Evolutionary conservation across 164 flowering plant genomes (phyloP).

Genomic region (Santalum album): DNA sequence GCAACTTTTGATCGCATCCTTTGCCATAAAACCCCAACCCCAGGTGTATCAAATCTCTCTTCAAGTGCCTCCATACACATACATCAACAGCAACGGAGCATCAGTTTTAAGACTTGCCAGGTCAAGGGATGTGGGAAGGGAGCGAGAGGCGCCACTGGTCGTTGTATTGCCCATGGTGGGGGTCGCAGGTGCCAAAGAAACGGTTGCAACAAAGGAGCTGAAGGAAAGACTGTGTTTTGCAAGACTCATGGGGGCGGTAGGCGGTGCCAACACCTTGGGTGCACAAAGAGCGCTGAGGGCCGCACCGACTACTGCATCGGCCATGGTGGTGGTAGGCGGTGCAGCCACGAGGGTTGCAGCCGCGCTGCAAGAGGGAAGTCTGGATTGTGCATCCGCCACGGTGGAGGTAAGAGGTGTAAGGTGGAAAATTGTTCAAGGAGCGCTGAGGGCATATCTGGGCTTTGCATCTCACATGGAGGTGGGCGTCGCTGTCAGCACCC

Average conservation of each 20-base stretch:
- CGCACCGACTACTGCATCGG: slow-evolving; percentile 1
- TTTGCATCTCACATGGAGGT: slow-evolving; percentile 4
- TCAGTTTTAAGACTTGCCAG: not conserved
- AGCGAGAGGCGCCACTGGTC: slow-evolving; percentile 1
- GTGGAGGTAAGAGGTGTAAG: slow-evolving; percentile 4
- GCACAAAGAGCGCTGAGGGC: slow-evolving; percentile 5
- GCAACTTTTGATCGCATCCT: not conserved
- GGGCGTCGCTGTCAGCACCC: slow-evolving; percentile 2
- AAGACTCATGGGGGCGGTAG: slow-evolving; percentile 4
- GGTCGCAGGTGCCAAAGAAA: not conserved
- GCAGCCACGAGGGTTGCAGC: not conserved
- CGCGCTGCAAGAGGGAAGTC: slow-evolving; percentile 4
- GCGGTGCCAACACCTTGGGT: slow-evolving; percentile 4
- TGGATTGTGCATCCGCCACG: slow-evolving; percentile 1
- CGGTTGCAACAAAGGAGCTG: slow-evolving; percentile 1
- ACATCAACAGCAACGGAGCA: not conserved
- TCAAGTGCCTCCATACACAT: not conserved
- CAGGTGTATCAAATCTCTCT: not conserved
- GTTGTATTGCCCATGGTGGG: slow-evolving; percentile 3
- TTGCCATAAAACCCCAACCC: not conserved
- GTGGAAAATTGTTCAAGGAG: not conserved
- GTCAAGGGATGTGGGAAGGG: not conserved
- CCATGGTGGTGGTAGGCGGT: not conserved
- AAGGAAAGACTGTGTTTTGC: slow-evolving; percentile 4
- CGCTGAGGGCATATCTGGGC: not conserved